Base-by-base conservation (phyloP, 1,284 basidiomycete species). In the Pholiota adiposa region DNA sequence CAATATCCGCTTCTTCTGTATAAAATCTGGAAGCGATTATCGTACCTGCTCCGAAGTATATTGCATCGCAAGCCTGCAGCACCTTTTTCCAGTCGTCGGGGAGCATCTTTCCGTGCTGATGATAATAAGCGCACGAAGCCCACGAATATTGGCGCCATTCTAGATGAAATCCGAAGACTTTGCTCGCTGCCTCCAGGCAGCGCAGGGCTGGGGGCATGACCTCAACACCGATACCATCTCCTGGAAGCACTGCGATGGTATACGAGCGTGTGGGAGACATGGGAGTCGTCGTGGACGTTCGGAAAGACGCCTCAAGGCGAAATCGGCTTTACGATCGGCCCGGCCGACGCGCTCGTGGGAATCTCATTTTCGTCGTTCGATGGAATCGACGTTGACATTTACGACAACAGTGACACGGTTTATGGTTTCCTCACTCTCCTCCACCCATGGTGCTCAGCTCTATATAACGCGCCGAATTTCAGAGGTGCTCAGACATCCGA, bases 221-320 rank as follows among this genome's bases (percentile, higher is more conserved):
- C 66, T 85, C 83, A 54, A 77, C 71, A 0, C 83, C 83, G 62
- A 85, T 84, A n/a, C 83, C 84, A 69, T 86, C 84, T 19, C 83
- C 84, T 18, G 84, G 78, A 25, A 86, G 78, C 31, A 83, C 80
- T 18, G 83, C 83, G 55, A 85, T 79, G n/a, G 72, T 76, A 71
- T 85, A 79, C 3, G 69, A 66, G 51, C 68, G 70, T 43, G 43
- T 40, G 12, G 52, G 44, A 29, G 60, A 52, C 60, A 62, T 62
- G 12, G 23, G 27, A 27, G 25, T 1, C 27, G 44, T 46, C 25
- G 44, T 46, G 44, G 4, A 23, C 19, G 11, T 19, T 6, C 40
- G 40, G 19, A 21, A 8, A 8, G 19, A 43, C 19, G 40, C 40
- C 18, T 18, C 38, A 12, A 11, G 6, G 21, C 2, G n/a, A 44